Evolutionary conservation across 352 stramenopile genomes (phyloP).

Genomic region (Pythium oligandrum): DNA sequence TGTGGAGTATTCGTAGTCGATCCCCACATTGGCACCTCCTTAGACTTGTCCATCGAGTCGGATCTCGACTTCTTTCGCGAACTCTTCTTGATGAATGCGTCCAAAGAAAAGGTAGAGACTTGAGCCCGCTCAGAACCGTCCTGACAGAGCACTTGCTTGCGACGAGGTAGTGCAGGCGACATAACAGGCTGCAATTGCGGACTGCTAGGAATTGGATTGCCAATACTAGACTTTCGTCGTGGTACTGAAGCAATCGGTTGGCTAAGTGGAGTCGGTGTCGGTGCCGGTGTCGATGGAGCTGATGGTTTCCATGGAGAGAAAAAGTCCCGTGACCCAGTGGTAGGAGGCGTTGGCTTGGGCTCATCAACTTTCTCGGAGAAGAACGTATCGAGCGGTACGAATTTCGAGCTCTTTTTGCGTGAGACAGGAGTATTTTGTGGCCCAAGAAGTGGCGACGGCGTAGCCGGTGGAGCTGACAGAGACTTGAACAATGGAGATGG

Average conservation of each 20-base stretch:
- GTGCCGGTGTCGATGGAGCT: neutral
- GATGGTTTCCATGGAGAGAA: slow-evolving; percentile 17
- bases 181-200: neutral
- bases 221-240: no score
- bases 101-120: slow-evolving; percentile 51
- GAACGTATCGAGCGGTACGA: slow-evolving; percentile 52
- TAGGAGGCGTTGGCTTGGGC: slow-evolving; percentile 5
- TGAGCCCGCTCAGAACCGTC: slow-evolving; percentile 41
- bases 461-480: neutral
- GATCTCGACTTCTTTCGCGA: slow-evolving; percentile 21
- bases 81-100: slow-evolving; percentile 60
- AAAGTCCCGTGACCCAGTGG: slow-evolving; percentile 4
- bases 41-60: slow-evolving; percentile 7
- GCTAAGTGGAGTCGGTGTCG: no score
- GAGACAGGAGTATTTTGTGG: neutral
- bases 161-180: slow-evolving; percentile 8
- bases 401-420: slow-evolving; percentile 38
- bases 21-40: slow-evolving; percentile 19
- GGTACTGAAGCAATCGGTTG: no score
- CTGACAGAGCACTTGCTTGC: slow-evolving; percentile 40
- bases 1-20: slow-evolving; percentile 2
- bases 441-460: no score
- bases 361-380: slow-evolving; percentile 19
- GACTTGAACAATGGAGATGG: slow-evolving; percentile 8
- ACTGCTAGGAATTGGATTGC: no score